A percentile compares a stretch with the other conserved stretches of the same genome.
Conservation (phyloP, 805 yeast species). For the Wickerhamomyces sydowiorum region DNA sequence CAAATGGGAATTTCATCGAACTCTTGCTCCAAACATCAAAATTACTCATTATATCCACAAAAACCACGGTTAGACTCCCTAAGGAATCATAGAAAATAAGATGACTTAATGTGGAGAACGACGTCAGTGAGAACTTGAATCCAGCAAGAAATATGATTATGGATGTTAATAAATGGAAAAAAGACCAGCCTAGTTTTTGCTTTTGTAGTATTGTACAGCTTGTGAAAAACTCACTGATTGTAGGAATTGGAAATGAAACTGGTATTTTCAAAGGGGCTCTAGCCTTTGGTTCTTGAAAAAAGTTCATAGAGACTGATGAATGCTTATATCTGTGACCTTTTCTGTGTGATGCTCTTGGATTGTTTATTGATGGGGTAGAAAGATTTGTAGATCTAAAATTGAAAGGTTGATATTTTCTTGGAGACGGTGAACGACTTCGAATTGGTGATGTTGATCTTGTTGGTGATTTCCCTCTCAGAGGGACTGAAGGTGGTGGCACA, state of each 20-base stretch:
- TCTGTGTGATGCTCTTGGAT: conserved; percentile 60
- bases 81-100: conserved; percentile 81
- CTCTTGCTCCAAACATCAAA: conserved; percentile 88
- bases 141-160: conserved; percentile 56
- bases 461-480: conserved; percentile 23
- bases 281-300: conserved; percentile 87
- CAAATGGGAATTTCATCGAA: conserved; percentile 85
- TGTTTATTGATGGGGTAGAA: conserved; percentile 26
- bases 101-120: conserved; percentile 78
- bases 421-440: conserved; percentile 21
- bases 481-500: conserved; percentile 18
- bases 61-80: conserved; percentile 62
- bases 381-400: conserved; percentile 54
- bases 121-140: conserved; percentile 46
- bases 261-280: conserved; percentile 77
- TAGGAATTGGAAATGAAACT: conserved; percentile 42
- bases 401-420: conserved; percentile 43
- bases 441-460: conserved; percentile 25
- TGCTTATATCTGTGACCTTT: conserved; percentile 95
- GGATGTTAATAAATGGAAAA: conserved; percentile 50
- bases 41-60: conserved; percentile 79
- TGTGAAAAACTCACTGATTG: conserved; percentile 49
- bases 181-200: conserved; percentile 52
- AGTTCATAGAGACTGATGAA: conserved; percentile 92
- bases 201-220: conserved; percentile 58